phyloP scores from a whole-genome alignment of 2,329 filamentous ascomycete genomes.

The Myriosclerotinia duriaeana region DNA sequence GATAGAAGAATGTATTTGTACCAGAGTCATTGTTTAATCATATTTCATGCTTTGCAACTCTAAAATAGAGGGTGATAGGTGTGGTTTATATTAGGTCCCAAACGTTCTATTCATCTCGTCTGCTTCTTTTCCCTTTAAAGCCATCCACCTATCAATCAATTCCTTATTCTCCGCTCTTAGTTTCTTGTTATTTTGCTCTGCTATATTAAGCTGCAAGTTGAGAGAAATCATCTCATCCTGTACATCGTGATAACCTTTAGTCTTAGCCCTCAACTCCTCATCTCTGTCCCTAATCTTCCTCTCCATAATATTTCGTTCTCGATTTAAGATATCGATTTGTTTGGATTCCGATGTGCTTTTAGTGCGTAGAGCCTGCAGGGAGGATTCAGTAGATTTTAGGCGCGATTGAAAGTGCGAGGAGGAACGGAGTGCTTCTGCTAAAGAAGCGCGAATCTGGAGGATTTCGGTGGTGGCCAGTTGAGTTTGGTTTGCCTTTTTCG shows the following conservation, averaged over 20 bases:
- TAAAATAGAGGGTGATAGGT: not conserved
- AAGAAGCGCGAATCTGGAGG: conserved; percentile 62
- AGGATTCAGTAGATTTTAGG: conserved; percentile 60
- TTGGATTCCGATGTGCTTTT: conserved; percentile 60
- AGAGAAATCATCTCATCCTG: conserved; percentile 91
- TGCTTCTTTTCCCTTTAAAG: conserved; percentile 79
- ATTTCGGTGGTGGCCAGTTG: conserved; percentile 37
- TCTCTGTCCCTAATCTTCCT: conserved; percentile 75
- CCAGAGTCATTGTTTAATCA: not conserved
- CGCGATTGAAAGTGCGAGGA: conserved; percentile 66
- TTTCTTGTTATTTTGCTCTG: conserved; percentile 71
- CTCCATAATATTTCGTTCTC: conserved; percentile 60
- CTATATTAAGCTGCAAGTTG: conserved; percentile 83
- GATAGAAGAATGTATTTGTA: conserved; percentile 18
- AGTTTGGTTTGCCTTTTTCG: conserved; percentile 36
- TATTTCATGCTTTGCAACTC: not conserved
- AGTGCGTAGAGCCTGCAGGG: conserved; percentile 62
- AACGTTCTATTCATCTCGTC: conserved; percentile 73
- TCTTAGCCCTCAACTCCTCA: conserved; percentile 81
- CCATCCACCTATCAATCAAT: conserved; percentile 89
- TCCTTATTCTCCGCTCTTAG: conserved; percentile 83
- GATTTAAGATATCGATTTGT: conserved; percentile 60
- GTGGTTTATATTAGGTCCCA: conserved; percentile 33
- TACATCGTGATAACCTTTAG: conserved; percentile 78
- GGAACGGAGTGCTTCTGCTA: conserved; percentile 74